Evolutionary conservation across 2,329 filamentous ascomycete genomes (phyloP).

Genomic region (Hypocrella siamensis): DNA sequence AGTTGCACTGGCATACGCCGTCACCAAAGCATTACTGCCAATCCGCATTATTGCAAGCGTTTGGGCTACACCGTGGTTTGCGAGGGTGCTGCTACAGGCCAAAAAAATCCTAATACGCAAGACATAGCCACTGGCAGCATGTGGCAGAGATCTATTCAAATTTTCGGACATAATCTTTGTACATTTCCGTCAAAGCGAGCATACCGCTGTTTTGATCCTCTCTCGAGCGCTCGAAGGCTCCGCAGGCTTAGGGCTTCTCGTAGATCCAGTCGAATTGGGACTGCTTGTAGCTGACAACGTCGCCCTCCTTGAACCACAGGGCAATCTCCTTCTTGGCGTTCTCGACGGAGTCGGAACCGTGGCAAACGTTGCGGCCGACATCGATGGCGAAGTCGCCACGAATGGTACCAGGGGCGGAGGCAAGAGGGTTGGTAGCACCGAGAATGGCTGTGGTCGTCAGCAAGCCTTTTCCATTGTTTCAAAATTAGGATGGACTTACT

Average conservation of each 20-base stretch:
- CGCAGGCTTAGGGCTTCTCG: conserved; percentile 64
- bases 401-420: conserved; percentile 92
- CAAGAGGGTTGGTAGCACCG: conserved; percentile 96
- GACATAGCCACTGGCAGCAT: conserved; percentile 6
- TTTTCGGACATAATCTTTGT: background rate
- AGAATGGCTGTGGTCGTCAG: conserved; percentile 50
- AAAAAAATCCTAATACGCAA: conserved; percentile 15
- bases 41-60: conserved; percentile 62
- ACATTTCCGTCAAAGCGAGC: background rate
- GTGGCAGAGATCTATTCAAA: background rate
- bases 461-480: no score
- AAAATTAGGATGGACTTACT: no score
- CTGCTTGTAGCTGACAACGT: conserved; percentile 73
- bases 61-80: conserved; percentile 90
- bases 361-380: conserved; percentile 93
- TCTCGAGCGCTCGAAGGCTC: no score
- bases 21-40: conserved; percentile 76
- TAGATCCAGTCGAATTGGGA: conserved; percentile 89
- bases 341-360: conserved; percentile 97
- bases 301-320: conserved; percentile 89
- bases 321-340: conserved; percentile 99
- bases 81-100: conserved; percentile 40
- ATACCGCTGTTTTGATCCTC: no score
- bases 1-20: conserved; percentile 77
- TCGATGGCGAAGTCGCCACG: conserved; percentile 80